These are phyloP conservation scores for Furcasterigmium sp. DNA, from an alignment of 2,329 filamentous ascomycete species.

Conservation along the genomic window DNA sequence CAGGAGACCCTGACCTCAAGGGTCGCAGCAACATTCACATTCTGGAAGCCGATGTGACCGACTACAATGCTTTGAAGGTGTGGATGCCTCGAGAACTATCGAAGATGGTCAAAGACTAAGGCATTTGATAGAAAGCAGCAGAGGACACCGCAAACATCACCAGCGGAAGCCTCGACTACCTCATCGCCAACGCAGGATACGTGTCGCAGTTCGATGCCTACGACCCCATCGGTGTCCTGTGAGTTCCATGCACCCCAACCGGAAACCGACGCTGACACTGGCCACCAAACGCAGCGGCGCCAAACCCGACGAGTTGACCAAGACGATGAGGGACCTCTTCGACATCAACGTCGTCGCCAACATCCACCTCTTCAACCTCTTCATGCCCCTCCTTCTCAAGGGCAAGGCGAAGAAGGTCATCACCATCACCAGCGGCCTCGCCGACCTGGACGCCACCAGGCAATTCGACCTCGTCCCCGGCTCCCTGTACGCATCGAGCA, in stretches of 20 bases:
- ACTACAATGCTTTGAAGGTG: slow-evolving; percentile 29
- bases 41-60: slow-evolving; percentile 37
- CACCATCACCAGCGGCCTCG: slow-evolving; percentile 40
- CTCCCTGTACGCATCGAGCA: slow-evolving; percentile 40
- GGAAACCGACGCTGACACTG: background rate
- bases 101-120: slow-evolving; percentile 27
- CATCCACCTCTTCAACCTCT: slow-evolving; percentile 47
- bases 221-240: slow-evolving; percentile 31
- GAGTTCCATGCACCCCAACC: slow-evolving; percentile 9
- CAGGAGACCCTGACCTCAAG: slow-evolving; percentile 24
- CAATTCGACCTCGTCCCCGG: slow-evolving; percentile 25
- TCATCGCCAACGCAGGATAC: slow-evolving; percentile 45
- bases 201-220: slow-evolving; percentile 22
- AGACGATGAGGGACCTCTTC: slow-evolving; percentile 25
- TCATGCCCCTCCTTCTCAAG: slow-evolving; percentile 45
- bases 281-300: slow-evolving; percentile 7
- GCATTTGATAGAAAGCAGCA: slow-evolving; percentile 10
- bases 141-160: slow-evolving; percentile 24
- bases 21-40: slow-evolving; percentile 30
- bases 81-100: slow-evolving; percentile 33
- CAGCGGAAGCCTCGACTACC: slow-evolving; percentile 37
- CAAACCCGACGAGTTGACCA: slow-evolving; percentile 5
- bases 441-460: slow-evolving; percentile 38
- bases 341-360: slow-evolving; percentile 45
- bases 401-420: slow-evolving; percentile 50